Conservation (phyloP, 2,329 filamentous ascomycete species). For the Ascosphaera apis region DNA sequence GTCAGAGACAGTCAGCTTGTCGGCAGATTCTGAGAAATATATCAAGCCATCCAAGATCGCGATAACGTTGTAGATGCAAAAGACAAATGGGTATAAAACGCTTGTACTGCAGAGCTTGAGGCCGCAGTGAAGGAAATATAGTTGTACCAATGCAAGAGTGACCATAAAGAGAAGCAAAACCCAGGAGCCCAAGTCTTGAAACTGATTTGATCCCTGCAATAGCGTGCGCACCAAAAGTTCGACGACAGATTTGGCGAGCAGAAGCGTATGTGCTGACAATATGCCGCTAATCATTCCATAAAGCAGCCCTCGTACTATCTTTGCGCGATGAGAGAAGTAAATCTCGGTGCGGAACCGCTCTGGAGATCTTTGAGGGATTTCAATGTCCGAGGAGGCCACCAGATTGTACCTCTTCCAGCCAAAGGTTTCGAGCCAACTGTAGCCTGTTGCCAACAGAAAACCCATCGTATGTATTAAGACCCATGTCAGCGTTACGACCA, state of each 20-base stretch:
- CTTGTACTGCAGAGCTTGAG: conserved; percentile 89
- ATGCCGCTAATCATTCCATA: conserved; percentile 86
- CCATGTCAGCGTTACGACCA: conserved; percentile 49
- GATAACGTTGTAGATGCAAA: conserved; percentile 98
- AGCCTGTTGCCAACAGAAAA: too few species aligned
- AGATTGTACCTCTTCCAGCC: conserved; percentile 9
- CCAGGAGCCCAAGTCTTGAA: conserved; percentile 90
- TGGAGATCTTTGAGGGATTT: conserved; percentile 14
- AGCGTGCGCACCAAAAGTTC: conserved; percentile 78
- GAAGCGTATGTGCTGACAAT: conserved; percentile 72
- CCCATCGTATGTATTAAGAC: too few species aligned
- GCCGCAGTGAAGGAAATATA: conserved; percentile 87
- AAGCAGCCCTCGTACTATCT: conserved; percentile 56
- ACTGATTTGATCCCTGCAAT: conserved; percentile 72
- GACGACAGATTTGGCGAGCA: conserved; percentile 90
- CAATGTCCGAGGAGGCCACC: conserved; percentile 11
- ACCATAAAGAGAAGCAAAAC: conserved; percentile 65
- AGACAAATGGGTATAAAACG: conserved; percentile 87
- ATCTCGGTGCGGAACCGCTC: conserved; percentile 17
- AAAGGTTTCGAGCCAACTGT: conserved; percentile 17
- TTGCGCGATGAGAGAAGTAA: conserved; percentile 36
- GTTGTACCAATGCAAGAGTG: conserved; percentile 59
- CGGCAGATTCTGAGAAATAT: conserved; percentile 67
- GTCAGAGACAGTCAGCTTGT: conserved; percentile 50
- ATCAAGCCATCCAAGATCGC: conserved; percentile 93